Conservation (phyloP, 345 rosid genomes). For the Zanthoxylum bungeanum region DNA sequence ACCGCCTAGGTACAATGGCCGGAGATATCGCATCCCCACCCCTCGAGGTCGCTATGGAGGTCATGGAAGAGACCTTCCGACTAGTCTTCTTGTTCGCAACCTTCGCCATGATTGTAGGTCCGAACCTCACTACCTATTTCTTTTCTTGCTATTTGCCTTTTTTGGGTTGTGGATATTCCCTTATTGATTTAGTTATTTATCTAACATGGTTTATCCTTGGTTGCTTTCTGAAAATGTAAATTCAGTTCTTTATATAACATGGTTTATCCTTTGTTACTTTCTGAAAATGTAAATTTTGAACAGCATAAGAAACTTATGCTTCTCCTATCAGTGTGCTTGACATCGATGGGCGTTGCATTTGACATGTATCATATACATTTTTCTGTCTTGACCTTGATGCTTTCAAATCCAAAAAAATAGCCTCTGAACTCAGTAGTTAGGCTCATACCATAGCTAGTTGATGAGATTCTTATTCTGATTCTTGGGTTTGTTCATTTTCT, state of each 20-base stretch:
- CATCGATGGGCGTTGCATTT: background rate
- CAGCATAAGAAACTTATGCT: background rate
- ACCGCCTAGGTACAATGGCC: slow-evolving; percentile 61
- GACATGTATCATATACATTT: background rate
- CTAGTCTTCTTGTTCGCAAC: slow-evolving; percentile 87
- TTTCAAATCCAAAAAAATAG: background rate
- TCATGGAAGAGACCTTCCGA: slow-evolving; percentile 62
- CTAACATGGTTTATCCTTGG: background rate
- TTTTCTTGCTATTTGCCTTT: background rate
- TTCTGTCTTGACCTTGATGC: background rate
- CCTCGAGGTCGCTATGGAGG: slow-evolving; percentile 55
- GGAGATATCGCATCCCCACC: slow-evolving; percentile 66
- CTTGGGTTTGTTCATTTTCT: no score
- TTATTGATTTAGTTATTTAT: background rate
- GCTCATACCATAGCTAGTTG: background rate
- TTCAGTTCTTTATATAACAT: background rate
- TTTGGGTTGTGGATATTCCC: background rate
- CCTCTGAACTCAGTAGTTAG: background rate
- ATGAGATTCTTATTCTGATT: background rate
- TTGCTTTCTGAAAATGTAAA: background rate
- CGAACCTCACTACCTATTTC: background rate
- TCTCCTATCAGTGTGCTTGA: no score
- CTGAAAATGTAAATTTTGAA: background rate
- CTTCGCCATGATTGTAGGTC: slow-evolving; percentile 81
- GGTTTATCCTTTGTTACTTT: background rate